Percentiles rank a stretch among this genome's conserved stretches.
These are phyloP conservation scores for Aphanomyces invadans DNA, from an alignment of 352 stramenopile species.

Conservation along the genomic window DNA sequence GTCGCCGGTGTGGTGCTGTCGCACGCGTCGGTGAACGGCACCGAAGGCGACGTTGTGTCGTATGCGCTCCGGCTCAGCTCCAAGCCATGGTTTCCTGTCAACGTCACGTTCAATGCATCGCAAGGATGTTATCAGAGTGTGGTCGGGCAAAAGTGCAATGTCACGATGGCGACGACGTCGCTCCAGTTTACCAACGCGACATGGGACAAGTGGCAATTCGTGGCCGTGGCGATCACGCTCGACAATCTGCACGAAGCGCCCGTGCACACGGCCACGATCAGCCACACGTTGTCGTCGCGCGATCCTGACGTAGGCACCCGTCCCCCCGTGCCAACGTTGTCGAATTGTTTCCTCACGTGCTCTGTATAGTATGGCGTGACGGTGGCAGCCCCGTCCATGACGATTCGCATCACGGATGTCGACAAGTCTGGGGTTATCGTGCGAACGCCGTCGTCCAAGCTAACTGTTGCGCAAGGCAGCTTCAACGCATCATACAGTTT, in stretches of 20 bases:
- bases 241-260: constrained; percentile 49
- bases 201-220: constrained; percentile 56
- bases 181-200: constrained; percentile 53
- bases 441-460: constrained; percentile 25
- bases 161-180: constrained; percentile 35
- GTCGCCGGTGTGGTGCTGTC: constrained; percentile 51
- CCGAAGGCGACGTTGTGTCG: constrained; percentile 38
- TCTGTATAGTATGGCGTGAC: constrained; percentile 14
- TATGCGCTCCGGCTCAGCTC: constrained; percentile 52
- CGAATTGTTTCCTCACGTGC: neutral
- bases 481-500: constrained; percentile 74
- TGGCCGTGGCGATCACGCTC: constrained; percentile 50
- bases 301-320: constrained; percentile 26
- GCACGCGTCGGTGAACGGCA: constrained; percentile 29
- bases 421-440: constrained; percentile 43
- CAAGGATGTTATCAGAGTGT: constrained; percentile 40
- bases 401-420: constrained; percentile 51
- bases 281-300: constrained; percentile 37
- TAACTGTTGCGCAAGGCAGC: constrained; percentile 60
- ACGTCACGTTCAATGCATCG: constrained; percentile 37
- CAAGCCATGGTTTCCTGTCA: constrained; percentile 54
- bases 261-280: constrained; percentile 44
- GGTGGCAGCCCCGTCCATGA: constrained; percentile 21
- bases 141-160: constrained; percentile 43
- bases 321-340: neutral